Evolutionary conservation across 257 asterid genomes (phyloP), one percentile per base, ranked within the genome.

Genomic region (Thymus quinquecostatus): DNA sequence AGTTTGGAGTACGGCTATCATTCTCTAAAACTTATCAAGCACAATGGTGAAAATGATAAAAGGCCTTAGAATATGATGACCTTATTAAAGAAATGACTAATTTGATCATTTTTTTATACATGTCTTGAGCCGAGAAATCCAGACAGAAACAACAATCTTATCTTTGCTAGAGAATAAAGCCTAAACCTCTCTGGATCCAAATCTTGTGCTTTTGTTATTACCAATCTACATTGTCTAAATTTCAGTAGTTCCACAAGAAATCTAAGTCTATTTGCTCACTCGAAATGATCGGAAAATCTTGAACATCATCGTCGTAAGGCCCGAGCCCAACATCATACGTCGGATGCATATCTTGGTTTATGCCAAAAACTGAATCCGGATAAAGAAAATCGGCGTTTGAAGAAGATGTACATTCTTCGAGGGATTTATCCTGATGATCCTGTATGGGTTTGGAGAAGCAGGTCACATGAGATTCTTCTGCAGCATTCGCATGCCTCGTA

Each of bases 391-490:
- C 68, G 1, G 82, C 47, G 21, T 66, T 71, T 27, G 76, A 63
- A 28, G 77, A 63, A 44, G 79, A 70, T 36, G 27, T 57, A 66
- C 49, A 50, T 54, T 75, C 68, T 2, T 68, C 72, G 51, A 60
- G 38, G 4, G 55, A 30, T 13, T 32, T 60, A 30, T 54, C 60
- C 5, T 30, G 80, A 1, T 76, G 83, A 48, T 84, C 86, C 64
- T 81, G 84, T 68, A 32, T 56, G 50, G 40, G 64, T 34, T 73
- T 79, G 83, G 97, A 89, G 91, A 87, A 87, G 87, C 87, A 79
- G 80, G 89, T 72, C 84, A 82, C 81, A 74, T 80, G 81, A 10
- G 87, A 69, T 55, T 65, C 72, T 57, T 79, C 79, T 5, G 59
- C 75, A 28, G 72, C 55, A 34, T 50, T 75, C 11, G n/a, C 4